Conservation (phyloP, 345 rosid species). For the Hevea brasiliensis region DNA sequence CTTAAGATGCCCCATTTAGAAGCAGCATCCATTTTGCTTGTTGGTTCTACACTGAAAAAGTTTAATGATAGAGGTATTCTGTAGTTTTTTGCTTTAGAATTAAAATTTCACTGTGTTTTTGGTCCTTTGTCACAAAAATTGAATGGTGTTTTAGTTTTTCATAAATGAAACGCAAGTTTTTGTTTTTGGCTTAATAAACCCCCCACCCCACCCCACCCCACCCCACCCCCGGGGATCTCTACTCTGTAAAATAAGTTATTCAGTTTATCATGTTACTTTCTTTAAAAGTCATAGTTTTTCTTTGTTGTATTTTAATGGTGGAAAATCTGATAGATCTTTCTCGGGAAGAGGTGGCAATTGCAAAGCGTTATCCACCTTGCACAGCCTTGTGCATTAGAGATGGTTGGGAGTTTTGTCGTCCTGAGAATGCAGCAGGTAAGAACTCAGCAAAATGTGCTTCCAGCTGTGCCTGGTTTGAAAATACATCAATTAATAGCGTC, state of each 20-base stretch:
- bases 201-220: too few relatives aligned
- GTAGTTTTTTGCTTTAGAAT: neutral
- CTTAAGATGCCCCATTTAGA: slow-evolving; percentile 92
- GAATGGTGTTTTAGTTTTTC: neutral
- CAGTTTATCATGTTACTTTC: slow-evolving; percentile 10
- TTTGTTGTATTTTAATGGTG: slow-evolving; percentile 13
- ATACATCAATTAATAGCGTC: slow-evolving; percentile 5
- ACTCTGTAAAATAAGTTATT: neutral
- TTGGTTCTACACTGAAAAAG: slow-evolving; percentile 92
- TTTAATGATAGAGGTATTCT: slow-evolving; percentile 92
- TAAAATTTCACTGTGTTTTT: slow-evolving; percentile 3
- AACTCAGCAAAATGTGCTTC: slow-evolving; percentile 20
- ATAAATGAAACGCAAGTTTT: neutral
- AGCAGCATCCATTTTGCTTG: slow-evolving; percentile 91
- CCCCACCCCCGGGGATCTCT: too few relatives aligned
- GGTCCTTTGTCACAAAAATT: neutral
- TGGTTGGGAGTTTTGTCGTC: slow-evolving; percentile 94
- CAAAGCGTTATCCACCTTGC: slow-evolving; percentile 84
- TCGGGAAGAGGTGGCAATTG: slow-evolving; percentile 75
- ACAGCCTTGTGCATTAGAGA: slow-evolving; percentile 85
- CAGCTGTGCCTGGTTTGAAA: neutral
- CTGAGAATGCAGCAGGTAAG: slow-evolving; percentile 83
- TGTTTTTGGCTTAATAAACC: neutral
- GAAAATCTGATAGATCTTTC: slow-evolving; percentile 64
- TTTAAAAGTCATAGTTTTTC: neutral